Evolutionary conservation across 2,329 filamentous ascomycete species (phyloP).

Genomic region (Pestalotiopsis sp.): DNA sequence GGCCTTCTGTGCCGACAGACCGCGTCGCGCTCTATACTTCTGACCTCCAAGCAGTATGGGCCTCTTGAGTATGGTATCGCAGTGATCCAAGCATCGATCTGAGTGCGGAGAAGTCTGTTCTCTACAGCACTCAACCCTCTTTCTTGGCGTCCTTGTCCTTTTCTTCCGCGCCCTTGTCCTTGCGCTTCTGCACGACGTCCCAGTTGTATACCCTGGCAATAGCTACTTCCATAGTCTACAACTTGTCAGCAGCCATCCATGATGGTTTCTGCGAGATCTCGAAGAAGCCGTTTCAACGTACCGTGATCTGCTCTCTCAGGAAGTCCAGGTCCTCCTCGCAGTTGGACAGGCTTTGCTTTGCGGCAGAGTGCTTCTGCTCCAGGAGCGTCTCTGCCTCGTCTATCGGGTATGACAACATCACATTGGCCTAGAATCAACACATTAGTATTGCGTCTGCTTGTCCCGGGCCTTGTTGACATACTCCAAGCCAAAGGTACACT

Average conservation of each 20-base stretch:
- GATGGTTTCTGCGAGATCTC: no score
- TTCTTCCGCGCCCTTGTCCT: slow-evolving; percentile 74
- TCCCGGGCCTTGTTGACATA: slow-evolving; percentile 38
- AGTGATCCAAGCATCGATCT: not conserved
- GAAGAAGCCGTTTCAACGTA: slow-evolving; percentile 41
- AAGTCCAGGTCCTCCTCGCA: slow-evolving; percentile 98
- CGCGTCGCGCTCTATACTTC: not conserved
- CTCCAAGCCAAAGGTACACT: slow-evolving; percentile 96
- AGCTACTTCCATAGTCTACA: slow-evolving; percentile 90
- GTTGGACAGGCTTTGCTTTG: slow-evolving; percentile 77
- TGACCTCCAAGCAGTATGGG: not conserved
- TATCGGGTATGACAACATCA: slow-evolving; percentile 95
- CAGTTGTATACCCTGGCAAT: slow-evolving; percentile 98
- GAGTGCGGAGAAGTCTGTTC: slow-evolving; percentile 8
- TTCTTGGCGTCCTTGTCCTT: slow-evolving; percentile 38
- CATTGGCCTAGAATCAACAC: slow-evolving; percentile 67
- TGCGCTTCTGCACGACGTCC: slow-evolving; percentile 94
- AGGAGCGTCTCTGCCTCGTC: slow-evolving; percentile 82
- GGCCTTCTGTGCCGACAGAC: not conserved
- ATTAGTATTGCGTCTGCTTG: not conserved
- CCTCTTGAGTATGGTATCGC: not conserved
- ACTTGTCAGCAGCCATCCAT: slow-evolving; percentile 3
- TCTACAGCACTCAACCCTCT: slow-evolving; percentile 16
- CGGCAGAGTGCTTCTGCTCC: slow-evolving; percentile 73
- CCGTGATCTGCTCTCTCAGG: slow-evolving; percentile 92